Base-by-base conservation (phyloP, 371 early-diverging fungal genomes). In the Lichtheimia ramosa region DNA sequence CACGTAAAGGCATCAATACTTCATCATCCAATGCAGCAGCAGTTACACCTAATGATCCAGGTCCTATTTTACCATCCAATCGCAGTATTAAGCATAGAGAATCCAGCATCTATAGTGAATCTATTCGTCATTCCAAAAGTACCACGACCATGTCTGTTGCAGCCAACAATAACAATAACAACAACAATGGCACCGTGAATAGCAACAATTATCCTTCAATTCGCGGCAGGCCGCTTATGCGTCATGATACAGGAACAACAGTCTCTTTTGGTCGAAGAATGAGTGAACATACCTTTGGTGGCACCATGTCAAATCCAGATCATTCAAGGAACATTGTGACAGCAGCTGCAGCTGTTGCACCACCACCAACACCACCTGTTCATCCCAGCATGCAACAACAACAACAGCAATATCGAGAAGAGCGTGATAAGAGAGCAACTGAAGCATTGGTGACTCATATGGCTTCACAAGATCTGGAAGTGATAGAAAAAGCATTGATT, bases 81-180 rank as follows among this genome's bases (percentile, higher is more conserved):
- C 58, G 61, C 6, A 46, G 48, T 13, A 66, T 69, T 8, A 71
- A 73, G 18, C 68, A 71, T 25, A 56, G 77, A 39, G 74, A 73
- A 48, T 71, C 72, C 0, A 73, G 74, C 49, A 50, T 74, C 5
- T 77, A 73, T 27, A 77, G 72, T 53, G 77, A 59, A 5, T 69
- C 74, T 5, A 54, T 77, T 15, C 65, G 71, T n/a, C 67, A 77
- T 48, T 77, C 77, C 7, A 49, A 49, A 21, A 70, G 70, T 21
- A 70, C 71, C n/a, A 40, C 66, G 5, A 46, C 18, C 21, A 46
- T 46, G 18, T 34, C 34, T 34, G 34, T 34, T 34, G 1, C 34
- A 34, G 34, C 34, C 34, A 34, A 27, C 4, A 43, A 8, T 14
- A 46, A 16, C 46, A 46, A n/a, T 14, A 46, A n/a, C n/a, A 46